Evolutionary conservation across 2,329 filamentous ascomycete genomes (phyloP).

Genomic region (Xylariaceae sp.): DNA sequence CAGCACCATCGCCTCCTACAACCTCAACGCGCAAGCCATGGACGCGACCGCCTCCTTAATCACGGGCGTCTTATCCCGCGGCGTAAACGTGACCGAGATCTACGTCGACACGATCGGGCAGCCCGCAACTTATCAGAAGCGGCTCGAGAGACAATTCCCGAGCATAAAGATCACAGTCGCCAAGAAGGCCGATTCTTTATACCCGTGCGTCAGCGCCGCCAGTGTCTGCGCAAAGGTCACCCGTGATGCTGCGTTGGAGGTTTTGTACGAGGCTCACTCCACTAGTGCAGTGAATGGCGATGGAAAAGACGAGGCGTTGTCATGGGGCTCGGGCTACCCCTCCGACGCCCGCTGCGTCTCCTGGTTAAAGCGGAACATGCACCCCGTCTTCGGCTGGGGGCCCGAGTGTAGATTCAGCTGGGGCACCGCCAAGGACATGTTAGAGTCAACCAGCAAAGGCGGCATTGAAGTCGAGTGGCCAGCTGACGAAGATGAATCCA

Average conservation of each 20-base stretch:
- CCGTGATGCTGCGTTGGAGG: slow-evolving; percentile 81
- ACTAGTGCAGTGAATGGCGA: slow-evolving; percentile 22
- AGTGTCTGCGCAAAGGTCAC: slow-evolving; percentile 97
- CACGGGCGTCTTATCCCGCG: slow-evolving; percentile 66
- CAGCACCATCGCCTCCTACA: slow-evolving; percentile 59
- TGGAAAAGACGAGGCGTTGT: slow-evolving; percentile 31
- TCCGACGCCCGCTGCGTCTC: slow-evolving; percentile 74
- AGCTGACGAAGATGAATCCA: slow-evolving; percentile 63
- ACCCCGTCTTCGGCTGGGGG: slow-evolving; percentile 94
- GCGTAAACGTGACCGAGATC: slow-evolving; percentile 81
- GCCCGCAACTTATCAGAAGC: slow-evolving; percentile 77
- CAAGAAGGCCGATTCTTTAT: slow-evolving; percentile 90
- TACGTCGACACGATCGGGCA: slow-evolving; percentile 94
- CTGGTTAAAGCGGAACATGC: slow-evolving; percentile 85
- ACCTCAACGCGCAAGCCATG: slow-evolving; percentile 93
- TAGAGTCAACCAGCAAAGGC: slow-evolving; percentile 74
- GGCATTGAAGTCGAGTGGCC: slow-evolving; percentile 82
- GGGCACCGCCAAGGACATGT: slow-evolving; percentile 90
- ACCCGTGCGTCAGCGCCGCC: slow-evolving; percentile 88
- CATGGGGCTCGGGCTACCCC: slow-evolving; percentile 92
- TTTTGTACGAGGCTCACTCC: slow-evolving; percentile 59
- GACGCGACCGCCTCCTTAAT: slow-evolving; percentile 86
- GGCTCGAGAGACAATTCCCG: slow-evolving; percentile 80
- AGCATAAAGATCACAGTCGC: slow-evolving; percentile 70
- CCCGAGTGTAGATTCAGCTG: slow-evolving; percentile 91